Evolutionary conservation across 2,329 filamentous ascomycete species (phyloP), one percentile per base, ranked within the genome.

Genomic region (Coniosporium tulheliwenetii): DNA sequence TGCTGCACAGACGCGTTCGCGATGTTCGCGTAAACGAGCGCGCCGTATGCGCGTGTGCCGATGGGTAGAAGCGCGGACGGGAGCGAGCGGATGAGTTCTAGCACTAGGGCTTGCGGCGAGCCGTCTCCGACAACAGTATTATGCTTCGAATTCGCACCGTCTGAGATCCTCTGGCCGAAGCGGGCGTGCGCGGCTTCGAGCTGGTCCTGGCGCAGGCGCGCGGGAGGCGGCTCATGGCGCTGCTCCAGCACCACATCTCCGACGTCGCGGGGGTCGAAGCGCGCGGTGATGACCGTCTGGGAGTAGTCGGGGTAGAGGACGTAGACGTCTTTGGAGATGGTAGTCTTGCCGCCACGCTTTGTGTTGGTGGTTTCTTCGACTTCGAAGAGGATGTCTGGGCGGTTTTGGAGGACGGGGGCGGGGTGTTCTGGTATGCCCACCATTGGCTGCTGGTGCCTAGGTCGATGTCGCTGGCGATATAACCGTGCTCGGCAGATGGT

Each of bases 221-320:
- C 73, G 5, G 91, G 89, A 3, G 91, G 87, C 1, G 76, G 67
- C 53, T 95, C 84, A 52, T 96, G 89, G 36, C 79, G 77, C 60
- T 98, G 91, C 52, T 93, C 83, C 5, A 96, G 61, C 30, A 75
- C 67, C 9, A 79, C 81, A 52, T 89, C 79, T 2, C 73, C 67
- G 2, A 81, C 72, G 54, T 93, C 78, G 40, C 77, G 73, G 1
- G 79, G 67, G 56, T 94, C 83, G 57, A 81, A 96, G 39, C 72
- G 78, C 13, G 79, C 82, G 0, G 80, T 85, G 52, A 98, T 74
- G 47, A 93, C 71, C 0, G 89, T 96, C 57, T 96, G 91, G 13
- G 87, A 95, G 60, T 98, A 98, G 62, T 98, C 91, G 52, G 86
- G 79, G 65, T 85, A 98, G 8, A 98, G 65, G n/a, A 96, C 68